Evolutionary conservation across 2,329 filamentous ascomycete species (phyloP).

Genomic region (Cercospora sesami): DNA sequence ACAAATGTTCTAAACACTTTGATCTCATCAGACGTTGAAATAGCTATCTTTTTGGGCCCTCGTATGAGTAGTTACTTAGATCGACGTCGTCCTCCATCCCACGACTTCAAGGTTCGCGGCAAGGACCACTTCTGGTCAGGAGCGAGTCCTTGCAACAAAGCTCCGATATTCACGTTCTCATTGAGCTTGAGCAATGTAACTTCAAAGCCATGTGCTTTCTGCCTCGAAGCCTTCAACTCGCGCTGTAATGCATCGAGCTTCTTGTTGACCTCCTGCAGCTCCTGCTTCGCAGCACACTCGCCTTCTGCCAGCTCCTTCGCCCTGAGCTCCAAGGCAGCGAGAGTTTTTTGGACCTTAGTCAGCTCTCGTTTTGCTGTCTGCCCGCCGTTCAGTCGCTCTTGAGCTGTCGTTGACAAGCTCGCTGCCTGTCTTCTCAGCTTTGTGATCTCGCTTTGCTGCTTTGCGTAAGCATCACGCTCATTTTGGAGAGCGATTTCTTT

Average conservation of each 20-base stretch:
- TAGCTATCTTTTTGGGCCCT: neutral
- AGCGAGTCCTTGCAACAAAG: neutral
- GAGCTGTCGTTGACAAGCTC: neutral
- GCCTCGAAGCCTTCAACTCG: neutral
- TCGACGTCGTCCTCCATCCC: neutral
- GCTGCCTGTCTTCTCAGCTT: neutral
- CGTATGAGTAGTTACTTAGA: neutral
- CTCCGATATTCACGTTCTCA: neutral
- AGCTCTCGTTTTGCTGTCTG: neutral
- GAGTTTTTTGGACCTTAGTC: neutral
- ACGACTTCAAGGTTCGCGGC: neutral
- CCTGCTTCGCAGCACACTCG: neutral
- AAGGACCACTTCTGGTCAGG: neutral
- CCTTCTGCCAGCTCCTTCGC: neutral
- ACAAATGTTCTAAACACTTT: no score
- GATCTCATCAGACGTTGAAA: no score
- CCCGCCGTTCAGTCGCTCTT: neutral
- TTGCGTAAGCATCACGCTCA: neutral
- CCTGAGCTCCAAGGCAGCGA: neutral
- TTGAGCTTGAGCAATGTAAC: neutral
- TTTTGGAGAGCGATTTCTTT: neutral
- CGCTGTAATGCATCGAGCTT: neutral
- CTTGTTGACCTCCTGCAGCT: neutral
- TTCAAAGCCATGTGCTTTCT: neutral
- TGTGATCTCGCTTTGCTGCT: neutral